Percentiles rank a stretch among this genome's conserved stretches.
phyloP scores from a whole-genome alignment of 768 basidiomycete genomes.

The Leucocoprinus birnbaumii region DNA sequence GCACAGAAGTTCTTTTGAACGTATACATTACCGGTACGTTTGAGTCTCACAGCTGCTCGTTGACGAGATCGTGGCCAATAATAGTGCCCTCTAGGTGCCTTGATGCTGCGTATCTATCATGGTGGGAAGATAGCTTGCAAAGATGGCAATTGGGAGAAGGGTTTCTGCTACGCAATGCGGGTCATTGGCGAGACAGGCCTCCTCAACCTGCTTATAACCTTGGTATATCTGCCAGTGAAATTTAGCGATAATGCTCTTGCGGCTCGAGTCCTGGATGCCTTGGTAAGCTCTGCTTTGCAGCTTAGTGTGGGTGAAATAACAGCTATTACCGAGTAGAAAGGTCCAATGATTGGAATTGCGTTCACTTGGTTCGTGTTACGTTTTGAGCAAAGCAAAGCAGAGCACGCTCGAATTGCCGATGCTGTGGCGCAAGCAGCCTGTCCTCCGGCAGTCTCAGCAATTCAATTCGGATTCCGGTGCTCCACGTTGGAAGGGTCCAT shows the following conservation, averaged over 20 bases:
- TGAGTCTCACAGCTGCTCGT: not conserved
- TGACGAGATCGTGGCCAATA: no score
- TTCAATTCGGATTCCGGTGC: no score
- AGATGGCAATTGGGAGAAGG: not conserved
- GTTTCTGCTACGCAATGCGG: not conserved
- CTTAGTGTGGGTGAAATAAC: no score
- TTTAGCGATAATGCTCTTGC: not conserved
- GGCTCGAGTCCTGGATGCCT: not conserved
- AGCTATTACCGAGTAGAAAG: no score
- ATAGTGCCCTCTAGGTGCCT: no score
- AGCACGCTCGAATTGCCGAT: no score
- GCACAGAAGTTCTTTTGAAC: not conserved
- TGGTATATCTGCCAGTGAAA: not conserved
- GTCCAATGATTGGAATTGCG: conserved; percentile 1
- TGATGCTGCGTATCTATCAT: not conserved
- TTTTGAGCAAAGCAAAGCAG: not conserved
- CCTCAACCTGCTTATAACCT: not conserved
- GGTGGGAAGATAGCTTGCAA: not conserved
- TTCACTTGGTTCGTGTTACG: conserved; percentile 6
- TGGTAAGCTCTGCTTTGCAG: not conserved
- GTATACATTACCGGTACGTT: not conserved
- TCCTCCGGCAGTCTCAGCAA: no score
- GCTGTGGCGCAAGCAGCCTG: no score
- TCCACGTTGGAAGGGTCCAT: no score
- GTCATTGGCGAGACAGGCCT: conserved; percentile 3